Evolutionary conservation across 345 rosid genomes (phyloP), one percentile per base, ranked within the genome.

Genomic region (Murraya paniculata): DNA sequence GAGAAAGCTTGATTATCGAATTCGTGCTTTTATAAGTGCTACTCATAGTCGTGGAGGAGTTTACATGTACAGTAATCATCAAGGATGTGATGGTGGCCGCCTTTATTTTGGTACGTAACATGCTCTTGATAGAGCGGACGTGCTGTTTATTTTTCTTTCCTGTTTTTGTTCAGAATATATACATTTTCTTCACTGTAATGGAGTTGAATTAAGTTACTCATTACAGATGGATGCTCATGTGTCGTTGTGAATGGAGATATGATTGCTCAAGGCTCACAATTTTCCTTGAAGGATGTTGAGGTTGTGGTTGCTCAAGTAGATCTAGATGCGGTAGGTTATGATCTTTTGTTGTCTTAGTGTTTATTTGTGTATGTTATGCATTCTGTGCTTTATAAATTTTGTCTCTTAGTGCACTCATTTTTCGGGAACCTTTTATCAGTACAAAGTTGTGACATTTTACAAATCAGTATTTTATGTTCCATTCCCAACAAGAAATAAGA

Each of bases 11-110:
- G 94, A 92, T 84, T 75, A 91, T 74, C 97, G 98, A 72, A 72
- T 96, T 53, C 90, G 77, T 31, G 89, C 97, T 79, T 90, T 94
- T 79, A 91, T 89, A 68, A 92, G 92, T 48, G 97, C 94, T 72
- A 96, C 98, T 79, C 89, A 90, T 70, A 78, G 85, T 71, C 95
- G 94, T 18, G 99, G 99, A 80, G 98, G 99, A 55, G 95, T 96
- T 74, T 96, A 96, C 84, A 87, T 96, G 90, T 96, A 96, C 83
- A 94, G 99, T 81, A 96, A 96, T 87, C 99, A 92, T 4, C 97
- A 94, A 80, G 99, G 99, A 76, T 96, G 99, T 71, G 99, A 96
- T 87, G 99, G 99, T 48, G 83, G 94, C 72, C 95, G 97, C 77
- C 90, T 94, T 62, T 96, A 96, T 84, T 94, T 90, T 64, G 99